Evolutionary conservation across 257 asterid genomes (phyloP).

Genomic region (Solanum microdontum): DNA sequence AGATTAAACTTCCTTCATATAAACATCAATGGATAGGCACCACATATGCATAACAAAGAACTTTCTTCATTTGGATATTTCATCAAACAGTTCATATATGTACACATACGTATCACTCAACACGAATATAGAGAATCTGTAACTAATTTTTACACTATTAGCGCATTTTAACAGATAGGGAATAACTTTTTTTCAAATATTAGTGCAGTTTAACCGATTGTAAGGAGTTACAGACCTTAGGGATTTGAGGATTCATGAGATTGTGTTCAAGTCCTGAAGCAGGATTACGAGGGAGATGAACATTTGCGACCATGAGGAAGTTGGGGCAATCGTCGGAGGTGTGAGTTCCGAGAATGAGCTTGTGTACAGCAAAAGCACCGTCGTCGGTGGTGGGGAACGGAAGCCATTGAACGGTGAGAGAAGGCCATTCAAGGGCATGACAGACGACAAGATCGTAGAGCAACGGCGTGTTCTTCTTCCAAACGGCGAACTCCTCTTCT

Average conservation of each 20-base stretch:
- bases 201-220: not conserved
- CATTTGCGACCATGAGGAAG: slow-evolving; percentile 72
- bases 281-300: slow-evolving; percentile 58
- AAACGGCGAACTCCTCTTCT: slow-evolving; percentile 82
- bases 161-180: not conserved
- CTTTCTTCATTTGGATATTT: not conserved
- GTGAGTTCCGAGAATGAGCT: slow-evolving; percentile 75
- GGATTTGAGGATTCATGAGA: slow-evolving; percentile 30
- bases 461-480: slow-evolving; percentile 94
- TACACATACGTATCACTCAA: not conserved
- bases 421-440: slow-evolving; percentile 93
- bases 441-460: slow-evolving; percentile 73
- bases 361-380: slow-evolving; percentile 43
- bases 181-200: not conserved
- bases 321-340: slow-evolving; percentile 69
- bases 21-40: not conserved
- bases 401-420: slow-evolving; percentile 93
- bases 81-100: not conserved
- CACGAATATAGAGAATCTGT: not conserved
- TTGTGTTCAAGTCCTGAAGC: slow-evolving; percentile 28
- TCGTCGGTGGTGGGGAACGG: slow-evolving; percentile 36
- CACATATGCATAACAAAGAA: not conserved
- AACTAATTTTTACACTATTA: not conserved
- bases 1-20: not conserved
- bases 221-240: slow-evolving; percentile 37